Evolutionary conservation across 2,329 filamentous ascomycete species (phyloP), one percentile per base, ranked within the genome.

Genomic region (Exophiala calicioides): DNA sequence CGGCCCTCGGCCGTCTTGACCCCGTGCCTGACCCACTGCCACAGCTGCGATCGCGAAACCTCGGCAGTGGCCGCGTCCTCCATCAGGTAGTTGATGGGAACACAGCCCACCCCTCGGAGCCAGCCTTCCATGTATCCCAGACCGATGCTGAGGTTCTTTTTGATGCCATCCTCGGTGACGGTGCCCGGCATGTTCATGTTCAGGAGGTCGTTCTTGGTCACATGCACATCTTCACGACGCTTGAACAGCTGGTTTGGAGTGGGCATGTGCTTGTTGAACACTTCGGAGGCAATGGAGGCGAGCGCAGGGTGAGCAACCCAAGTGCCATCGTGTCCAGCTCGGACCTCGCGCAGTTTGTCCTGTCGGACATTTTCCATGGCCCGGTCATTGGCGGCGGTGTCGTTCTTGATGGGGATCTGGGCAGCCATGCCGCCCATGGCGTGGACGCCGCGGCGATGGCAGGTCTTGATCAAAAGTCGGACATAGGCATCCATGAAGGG

Each of bases 351-450:
- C 51, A 98, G 81, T 80, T 98, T 98, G 72, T 98, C 93, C 47
- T 88, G 87, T 53, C 89, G 86, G 33, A 98, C 90, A 52, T 82
- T 85, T 57, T 89, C 88, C 90, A 97, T 96, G 58, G 91, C 91
- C 67, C 84, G 85, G 63, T 95, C 90, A 72, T 97, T 96, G 65
- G 90, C 91, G 36, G 80, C 82, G 60, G 84, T 81, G 71, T 97
- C 87, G 67, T 93, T 86, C 79, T 97, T 97, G 78, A 97, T 96
- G 53, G 93, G 93, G 64, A 98, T 98, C 72, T 97, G 93, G 29
- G 93, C 93, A 3, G 91, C 91, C 93, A 98, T 97, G 58, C 93
- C 93, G 60, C 93, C 81, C 93, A 97, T 97, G 57, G 93, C 93
- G 71, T 97, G 93, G n/a, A 97, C 93, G 44, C 90, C 90, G 60